phyloP scores from a whole-genome alignment of 164 flowering plant species.

The Pachysandra terminalis region DNA sequence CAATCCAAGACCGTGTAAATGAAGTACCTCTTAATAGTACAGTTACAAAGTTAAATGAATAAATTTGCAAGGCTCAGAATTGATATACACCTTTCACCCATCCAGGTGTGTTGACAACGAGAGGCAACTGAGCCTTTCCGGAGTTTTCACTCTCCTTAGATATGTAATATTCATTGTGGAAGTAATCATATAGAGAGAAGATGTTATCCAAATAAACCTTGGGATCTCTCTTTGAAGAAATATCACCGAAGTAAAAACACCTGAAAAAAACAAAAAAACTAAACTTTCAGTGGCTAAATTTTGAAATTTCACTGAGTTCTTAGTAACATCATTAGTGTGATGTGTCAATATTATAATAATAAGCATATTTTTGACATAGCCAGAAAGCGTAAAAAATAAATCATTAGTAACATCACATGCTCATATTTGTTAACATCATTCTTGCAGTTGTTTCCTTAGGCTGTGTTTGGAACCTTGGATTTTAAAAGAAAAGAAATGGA shows the following conservation, averaged over 20 bases:
- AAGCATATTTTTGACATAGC: not conserved
- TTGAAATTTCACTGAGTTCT: not conserved
- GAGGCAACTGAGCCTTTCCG: conserved; percentile 50
- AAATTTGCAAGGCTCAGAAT: not conserved
- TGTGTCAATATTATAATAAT: too few species aligned
- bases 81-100: conserved; percentile 81
- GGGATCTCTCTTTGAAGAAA: conserved; percentile 86
- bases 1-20: not conserved
- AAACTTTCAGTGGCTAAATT: conserved; percentile 3
- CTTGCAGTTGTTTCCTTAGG: too few species aligned
- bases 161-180: conserved; percentile 30
- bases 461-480: too few species aligned
- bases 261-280: conserved; percentile 34
- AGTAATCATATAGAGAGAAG: conserved; percentile 60
- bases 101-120: conserved; percentile 87
- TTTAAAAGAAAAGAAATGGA: too few species aligned
- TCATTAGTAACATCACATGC: too few species aligned
- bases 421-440: too few species aligned
- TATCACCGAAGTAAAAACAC: conserved; percentile 82
- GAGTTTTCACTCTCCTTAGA: conserved; percentile 24
- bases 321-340: not conserved
- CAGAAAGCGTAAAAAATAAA: too few species aligned
- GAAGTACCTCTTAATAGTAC: not conserved
- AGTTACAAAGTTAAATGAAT: not conserved
- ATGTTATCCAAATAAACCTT: conserved; percentile 47